Evolutionary conservation across 2,329 filamentous ascomycete genomes (phyloP), one percentile per base, ranked within the genome.

Genomic region (Sarocladium strictum): DNA sequence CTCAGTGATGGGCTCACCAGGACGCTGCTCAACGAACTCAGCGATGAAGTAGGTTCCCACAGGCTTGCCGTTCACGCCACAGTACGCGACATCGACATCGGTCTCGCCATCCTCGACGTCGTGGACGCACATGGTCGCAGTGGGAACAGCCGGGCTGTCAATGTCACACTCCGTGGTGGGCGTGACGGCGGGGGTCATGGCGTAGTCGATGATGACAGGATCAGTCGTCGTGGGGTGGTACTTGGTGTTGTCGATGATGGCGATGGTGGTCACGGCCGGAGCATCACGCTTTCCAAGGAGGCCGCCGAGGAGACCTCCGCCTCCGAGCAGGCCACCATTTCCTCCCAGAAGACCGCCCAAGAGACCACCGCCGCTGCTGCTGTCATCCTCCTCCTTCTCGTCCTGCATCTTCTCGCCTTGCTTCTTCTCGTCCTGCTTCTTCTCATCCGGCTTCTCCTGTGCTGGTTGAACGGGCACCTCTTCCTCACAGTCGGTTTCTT

Each of bases 21-120:
- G 56, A 6, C 58, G 62, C 55, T 74, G 65, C 59, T 73, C 64
- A 43, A 66, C 63, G 56, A 68, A 75, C 58, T 69, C 66, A 11
- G 67, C 70, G 2, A 75, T 58, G 56, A 74, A 71, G 57, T 65
- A 72, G 54, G 64, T 63, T 9, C 68, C 69, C 2, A 64, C 61
- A 1, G 69, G 62, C 54, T 62, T 50, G 19, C 72, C 72, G 23
- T 69, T 67, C 9, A 75, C 64, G 45, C 71, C 72, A 57, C 72
- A 76, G 59, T 74, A 70, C 1, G 62, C 54, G 19, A 61, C 61
- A 3, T 55, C 55, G 1, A 62, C 58, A 35, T 58, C 59, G 1
- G 71, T 69, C 14, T 61, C 60, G 2, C 69, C 70, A 6, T 65
- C 65, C 24, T 63, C 58, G 54, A 59, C 57, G 14, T 61, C 62